Evolutionary conservation across 2,329 filamentous ascomycete species (phyloP), one percentile per base, ranked within the genome.

Genomic region (Epichloe gansuensis): DNA sequence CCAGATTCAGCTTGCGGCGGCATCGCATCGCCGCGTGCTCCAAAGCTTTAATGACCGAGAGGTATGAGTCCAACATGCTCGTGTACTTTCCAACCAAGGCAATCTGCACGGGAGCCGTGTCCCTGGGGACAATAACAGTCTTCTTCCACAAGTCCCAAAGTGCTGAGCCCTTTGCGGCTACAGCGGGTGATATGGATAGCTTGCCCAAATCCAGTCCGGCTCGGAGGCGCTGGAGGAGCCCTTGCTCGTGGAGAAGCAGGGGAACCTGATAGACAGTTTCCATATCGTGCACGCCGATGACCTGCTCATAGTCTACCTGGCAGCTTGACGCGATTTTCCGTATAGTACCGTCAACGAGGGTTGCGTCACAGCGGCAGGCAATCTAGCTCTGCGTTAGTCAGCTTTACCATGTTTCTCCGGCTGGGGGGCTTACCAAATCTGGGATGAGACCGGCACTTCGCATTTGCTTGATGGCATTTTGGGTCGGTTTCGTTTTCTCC

Each of bases 401-500:
- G n/a, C 11, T 31, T 25, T 9, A 12, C 31, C 7, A n/a, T 25
- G 31, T 12, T 31, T 40, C 17, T 12, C 8, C 17, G 31, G 34
- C 3, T 17, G 5, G 13, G n/a, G n/a, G 36, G 36, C 71, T 54
- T 71, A 85, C 81, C 65, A 93, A 64, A 60, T 87, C 83, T 2
- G 84, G 84, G 54, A 75, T 79, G 51, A 88, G 70, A 64, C 89
- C 89, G 56, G 87, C 85, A 64, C 86, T 90, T 56, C 91, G 84
- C 56, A 90, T 83, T 61, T 86, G 81, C 64, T 84, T 84, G 61
- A 97, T 89, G 27, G 91, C 88, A 61, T 88, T 82, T 68, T 98
- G 93, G 0, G 93, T 98, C 0, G 93, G 93, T 73, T 97, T 97
- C 9, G 90, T 97, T 80, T 97, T 97, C 68, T 95, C 83, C 74